phyloP scores from a whole-genome alignment of 225 moss, liverwort and hornwort species.

The Pseudisothecium myosuroides region DNA sequence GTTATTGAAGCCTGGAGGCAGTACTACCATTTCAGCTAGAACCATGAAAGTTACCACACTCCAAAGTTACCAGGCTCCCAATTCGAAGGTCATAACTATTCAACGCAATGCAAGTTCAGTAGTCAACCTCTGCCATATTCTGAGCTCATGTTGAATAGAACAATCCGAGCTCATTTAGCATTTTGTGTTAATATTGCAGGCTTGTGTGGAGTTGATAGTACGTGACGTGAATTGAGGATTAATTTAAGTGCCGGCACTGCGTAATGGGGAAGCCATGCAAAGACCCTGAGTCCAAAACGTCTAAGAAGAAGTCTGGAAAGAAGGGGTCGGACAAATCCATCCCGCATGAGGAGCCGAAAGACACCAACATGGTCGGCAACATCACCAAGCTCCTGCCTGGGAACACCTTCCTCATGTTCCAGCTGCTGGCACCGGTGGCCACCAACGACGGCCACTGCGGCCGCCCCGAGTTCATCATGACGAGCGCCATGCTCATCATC shows the following conservation, averaged over 20 bases:
- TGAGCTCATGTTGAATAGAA: background rate
- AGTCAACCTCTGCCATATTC: background rate
- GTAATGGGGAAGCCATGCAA: background rate
- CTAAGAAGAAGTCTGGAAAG: background rate
- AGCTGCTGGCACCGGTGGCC: background rate
- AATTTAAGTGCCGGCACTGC: background rate
- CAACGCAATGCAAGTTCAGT: background rate
- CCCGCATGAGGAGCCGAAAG: background rate
- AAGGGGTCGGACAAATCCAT: background rate
- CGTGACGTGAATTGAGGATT: background rate
- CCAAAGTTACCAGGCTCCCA: background rate
- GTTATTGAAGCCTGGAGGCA: background rate
- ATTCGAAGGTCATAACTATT: background rate
- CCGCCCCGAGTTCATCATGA: background rate
- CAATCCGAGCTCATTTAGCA: background rate
- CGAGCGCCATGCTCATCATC: background rate
- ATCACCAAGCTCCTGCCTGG: constrained; percentile 1
- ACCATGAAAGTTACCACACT: background rate
- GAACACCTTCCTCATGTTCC: constrained; percentile 6
- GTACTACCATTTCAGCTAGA: background rate
- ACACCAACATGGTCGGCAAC: background rate
- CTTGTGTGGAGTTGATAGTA: background rate
- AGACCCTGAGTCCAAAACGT: background rate
- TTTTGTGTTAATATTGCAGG: background rate
- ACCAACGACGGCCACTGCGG: background rate